These are phyloP conservation scores for Flaveria sonorensis DNA, from an alignment of 129 eudicot species.

Conservation along the genomic window DNA sequence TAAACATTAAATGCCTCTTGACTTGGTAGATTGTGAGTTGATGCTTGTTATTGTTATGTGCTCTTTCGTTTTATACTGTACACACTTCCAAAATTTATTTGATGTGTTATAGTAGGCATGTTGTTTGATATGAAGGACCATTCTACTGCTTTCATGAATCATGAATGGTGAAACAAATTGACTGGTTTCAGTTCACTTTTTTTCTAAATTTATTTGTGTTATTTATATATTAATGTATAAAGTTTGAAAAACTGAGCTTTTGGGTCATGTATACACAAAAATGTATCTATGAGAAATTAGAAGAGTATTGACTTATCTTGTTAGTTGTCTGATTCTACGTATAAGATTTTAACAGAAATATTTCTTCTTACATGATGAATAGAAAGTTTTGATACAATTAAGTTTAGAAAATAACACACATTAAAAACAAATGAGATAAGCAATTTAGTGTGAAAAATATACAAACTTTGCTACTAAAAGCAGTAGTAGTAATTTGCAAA, in stretches of 20 bases:
- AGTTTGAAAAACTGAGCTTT: neutral
- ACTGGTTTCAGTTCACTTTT: neutral
- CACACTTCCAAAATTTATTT: neutral
- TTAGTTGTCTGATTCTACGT: neutral
- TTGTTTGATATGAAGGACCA: neutral
- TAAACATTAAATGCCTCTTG: slow-evolving; percentile 1
- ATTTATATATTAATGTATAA: neutral
- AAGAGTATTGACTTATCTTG: neutral
- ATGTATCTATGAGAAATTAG: neutral
- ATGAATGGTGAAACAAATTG: neutral
- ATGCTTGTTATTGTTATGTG: neutral
- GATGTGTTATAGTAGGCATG: neutral
- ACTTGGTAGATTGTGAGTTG: slow-evolving; percentile 12
- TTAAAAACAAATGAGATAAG: neutral
- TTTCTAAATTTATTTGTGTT: neutral
- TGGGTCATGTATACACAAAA: neutral
- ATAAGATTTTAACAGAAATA: neutral
- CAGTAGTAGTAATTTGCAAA: slow-evolving; percentile 2
- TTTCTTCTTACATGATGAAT: neutral
- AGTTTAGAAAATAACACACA: neutral
- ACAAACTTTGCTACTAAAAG: neutral
- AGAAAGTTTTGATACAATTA: slow-evolving; percentile 9
- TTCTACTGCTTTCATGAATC: neutral
- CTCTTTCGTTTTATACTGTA: neutral
- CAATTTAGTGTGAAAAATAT: neutral